Evolutionary conservation across 495 filamentous ascomycete genomes (phyloP), one percentile per base, ranked within the genome.

Genomic region (Neurospora sp.): DNA sequence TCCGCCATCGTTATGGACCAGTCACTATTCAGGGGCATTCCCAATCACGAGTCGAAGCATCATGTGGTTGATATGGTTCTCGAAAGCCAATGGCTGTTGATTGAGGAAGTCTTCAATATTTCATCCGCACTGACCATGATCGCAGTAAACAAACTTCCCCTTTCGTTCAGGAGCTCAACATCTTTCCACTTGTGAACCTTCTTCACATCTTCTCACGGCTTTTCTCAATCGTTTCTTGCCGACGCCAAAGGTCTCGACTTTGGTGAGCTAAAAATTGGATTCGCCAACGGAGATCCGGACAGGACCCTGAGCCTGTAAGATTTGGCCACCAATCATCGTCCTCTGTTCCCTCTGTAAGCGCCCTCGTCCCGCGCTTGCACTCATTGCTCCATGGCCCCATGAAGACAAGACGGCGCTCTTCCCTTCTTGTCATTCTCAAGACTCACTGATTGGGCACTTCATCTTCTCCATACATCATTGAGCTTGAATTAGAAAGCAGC

Each of bases 301-400:
- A 42, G 68, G 41, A n/a, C 69, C 42, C 35, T n/a, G 10, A 35
- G 53, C 53, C 53, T 37, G 53, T 65, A 16, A 44, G 59, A 41
- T 70, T 76, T 74, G 75, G 75, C 75, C 68, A 70, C 75, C 75
- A 77, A 77, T 77, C 70, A 59, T 18, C 1, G 8, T 18, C 18
- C 12, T 61, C 2, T 18, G 22, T 53, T 70, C 8, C 35, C 39
- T 14, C 40, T 27, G 42, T 80, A 80, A 80, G 79, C 77, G 77
- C 79, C 79, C 75, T 77, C 69, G 71, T 74, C 74, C 69, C 68
- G 74, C 75, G 75, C 75, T 42, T 77, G 69, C 35, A 71, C 53
- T 39, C 35, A 42, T 39, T 37, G 22, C 70, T 39, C 39, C 73
- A 39, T 39, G 70, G 70, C 39, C 68, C 70, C 71, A 74, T 27